phyloP scores from a whole-genome alignment of 1,139 yeast species.

The Candida tunisiensis region DNA sequence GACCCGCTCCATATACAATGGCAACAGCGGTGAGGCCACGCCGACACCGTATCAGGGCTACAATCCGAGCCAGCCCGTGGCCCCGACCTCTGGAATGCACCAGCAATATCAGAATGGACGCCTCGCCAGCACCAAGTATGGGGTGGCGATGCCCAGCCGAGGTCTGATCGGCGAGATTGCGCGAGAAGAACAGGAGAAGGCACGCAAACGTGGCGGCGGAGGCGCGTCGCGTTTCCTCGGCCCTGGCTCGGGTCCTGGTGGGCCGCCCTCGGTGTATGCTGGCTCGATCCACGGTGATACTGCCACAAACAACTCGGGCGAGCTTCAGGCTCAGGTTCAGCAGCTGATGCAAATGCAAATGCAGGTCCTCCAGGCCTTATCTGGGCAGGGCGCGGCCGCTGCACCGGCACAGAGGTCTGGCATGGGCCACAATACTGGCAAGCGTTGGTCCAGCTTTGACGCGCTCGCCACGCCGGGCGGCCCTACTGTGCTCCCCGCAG shows the following conservation, averaged over 20 bases:
- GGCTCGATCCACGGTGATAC: constrained; percentile 1
- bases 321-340: constrained; percentile 7
- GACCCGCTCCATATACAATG: not conserved
- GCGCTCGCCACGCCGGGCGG: constrained; percentile 6
- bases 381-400: constrained; percentile 1
- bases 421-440: constrained; percentile 2
- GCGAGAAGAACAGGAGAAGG: constrained; percentile 22
- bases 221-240: constrained; percentile 5
- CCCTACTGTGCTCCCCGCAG: constrained; percentile 10
- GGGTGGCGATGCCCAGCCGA: constrained; percentile 10
- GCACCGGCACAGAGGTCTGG: constrained; percentile 3
- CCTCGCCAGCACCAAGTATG: constrained; percentile 13
- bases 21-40: too few relatives aligned
- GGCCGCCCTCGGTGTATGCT: constrained; percentile 1
- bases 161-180: constrained; percentile 25
- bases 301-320: constrained; percentile 3
- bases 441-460: constrained; percentile 9
- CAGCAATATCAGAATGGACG: too few relatives aligned
- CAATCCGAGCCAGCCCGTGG: too few relatives aligned
- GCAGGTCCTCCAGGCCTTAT: constrained; percentile 8
- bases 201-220: constrained; percentile 7
- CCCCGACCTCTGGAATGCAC: too few relatives aligned
- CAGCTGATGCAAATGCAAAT: constrained; percentile 8
- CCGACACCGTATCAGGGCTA: too few relatives aligned
- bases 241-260: constrained; percentile 1